A percentile compares a stretch with the other conserved stretches of the same genome.
Conservation (phyloP, 2,329 filamentous ascomycete genomes). For the Hymenoscyphus repandus region DNA sequence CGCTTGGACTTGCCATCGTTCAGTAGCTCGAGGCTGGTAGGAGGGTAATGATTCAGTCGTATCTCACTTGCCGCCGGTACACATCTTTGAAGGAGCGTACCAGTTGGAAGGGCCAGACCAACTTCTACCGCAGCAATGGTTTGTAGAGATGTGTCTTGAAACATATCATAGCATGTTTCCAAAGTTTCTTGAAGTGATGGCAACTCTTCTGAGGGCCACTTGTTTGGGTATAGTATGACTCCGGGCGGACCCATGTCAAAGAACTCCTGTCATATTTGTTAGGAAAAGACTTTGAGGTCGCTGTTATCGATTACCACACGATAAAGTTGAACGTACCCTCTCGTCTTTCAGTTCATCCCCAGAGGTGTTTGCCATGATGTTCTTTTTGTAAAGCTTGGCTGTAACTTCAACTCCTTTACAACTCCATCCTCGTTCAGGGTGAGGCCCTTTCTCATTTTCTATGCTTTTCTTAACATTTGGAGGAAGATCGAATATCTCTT, state of each 20-base stretch:
- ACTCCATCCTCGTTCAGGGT: too few relatives aligned
- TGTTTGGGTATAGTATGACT: neutral
- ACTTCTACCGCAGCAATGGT: neutral
- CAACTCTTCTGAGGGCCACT: neutral
- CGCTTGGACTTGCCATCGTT: neutral
- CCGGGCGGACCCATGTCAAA: neutral
- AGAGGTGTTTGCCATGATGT: neutral
- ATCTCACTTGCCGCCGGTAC: neutral
- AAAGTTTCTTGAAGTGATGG: neutral
- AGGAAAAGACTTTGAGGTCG: neutral
- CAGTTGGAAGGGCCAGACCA: neutral
- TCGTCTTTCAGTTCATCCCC: neutral
- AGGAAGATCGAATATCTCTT: too few relatives aligned
- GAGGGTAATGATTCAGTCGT: neutral
- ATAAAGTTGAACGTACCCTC: neutral
- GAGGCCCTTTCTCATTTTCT: too few relatives aligned
- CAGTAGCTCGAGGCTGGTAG: neutral
- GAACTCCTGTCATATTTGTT: too few relatives aligned
- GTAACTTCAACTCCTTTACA: too few relatives aligned
- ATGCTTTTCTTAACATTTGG: too few relatives aligned
- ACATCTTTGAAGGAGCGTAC: neutral
- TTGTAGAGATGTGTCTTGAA: neutral
- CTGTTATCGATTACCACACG: neutral
- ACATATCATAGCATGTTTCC: neutral
- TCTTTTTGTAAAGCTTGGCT: too few relatives aligned